Conservation (phyloP, 2,329 filamentous ascomycete species). For the Arthrobotrys conoides region DNA sequence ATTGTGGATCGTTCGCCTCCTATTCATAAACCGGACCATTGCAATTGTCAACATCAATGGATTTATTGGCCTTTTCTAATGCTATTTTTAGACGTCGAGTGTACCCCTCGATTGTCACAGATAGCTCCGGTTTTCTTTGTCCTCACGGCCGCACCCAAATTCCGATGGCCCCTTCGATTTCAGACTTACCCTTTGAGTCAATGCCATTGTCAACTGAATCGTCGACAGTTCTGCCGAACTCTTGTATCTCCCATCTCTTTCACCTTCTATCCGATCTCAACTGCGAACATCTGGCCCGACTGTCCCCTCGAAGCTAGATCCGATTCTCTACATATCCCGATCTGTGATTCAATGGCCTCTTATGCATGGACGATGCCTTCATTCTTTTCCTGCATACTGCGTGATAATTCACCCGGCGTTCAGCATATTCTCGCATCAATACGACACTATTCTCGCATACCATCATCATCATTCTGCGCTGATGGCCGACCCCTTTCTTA, state of each 20-base stretch:
- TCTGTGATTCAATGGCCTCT: background rate
- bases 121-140: background rate
- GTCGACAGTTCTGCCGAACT: background rate
- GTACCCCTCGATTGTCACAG: background rate
- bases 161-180: background rate
- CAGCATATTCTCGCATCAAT: background rate
- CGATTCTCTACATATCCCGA: no score
- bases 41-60: no score
- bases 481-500: background rate
- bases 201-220: background rate
- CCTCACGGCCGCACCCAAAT: background rate
- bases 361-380: background rate
- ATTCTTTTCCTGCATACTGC: conserved; percentile 1
- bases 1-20: no score
- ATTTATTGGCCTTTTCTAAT: background rate
- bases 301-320: no score
- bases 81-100: background rate
- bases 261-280: no score
- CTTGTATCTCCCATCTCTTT: background rate
- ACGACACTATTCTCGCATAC: background rate
- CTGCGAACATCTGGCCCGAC: no score
- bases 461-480: background rate
- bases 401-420: background rate
- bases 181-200: background rate
- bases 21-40: no score